Evolutionary conservation across 306 rosid genomes (phyloP).

Genomic region (Fragaria nilgerrensis): DNA sequence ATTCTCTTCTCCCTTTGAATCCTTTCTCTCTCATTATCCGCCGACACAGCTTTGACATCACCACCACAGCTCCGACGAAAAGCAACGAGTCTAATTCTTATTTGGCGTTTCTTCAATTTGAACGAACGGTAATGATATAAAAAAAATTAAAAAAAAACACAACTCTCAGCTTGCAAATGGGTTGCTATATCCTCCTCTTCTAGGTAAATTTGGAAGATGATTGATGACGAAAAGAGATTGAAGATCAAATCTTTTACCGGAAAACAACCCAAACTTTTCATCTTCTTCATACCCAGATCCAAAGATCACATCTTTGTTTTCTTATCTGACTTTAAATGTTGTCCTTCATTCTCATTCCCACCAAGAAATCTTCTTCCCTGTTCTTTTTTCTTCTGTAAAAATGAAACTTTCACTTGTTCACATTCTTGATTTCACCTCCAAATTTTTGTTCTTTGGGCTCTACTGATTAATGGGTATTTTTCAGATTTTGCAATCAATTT

Average conservation of each 20-base stretch:
- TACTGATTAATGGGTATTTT: constrained; percentile 17
- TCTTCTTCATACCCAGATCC: constrained; percentile 30
- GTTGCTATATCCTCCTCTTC: too few relatives aligned
- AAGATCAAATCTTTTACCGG: background rate
- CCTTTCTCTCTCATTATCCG: too few relatives aligned
- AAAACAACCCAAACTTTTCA: constrained; percentile 21
- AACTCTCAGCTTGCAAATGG: too few relatives aligned
- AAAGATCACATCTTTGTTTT: constrained; percentile 34
- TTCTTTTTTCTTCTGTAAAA: background rate
- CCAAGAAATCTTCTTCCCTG: constrained; percentile 16
- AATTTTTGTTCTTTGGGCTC: constrained; percentile 27
- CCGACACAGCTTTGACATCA: too few relatives aligned
- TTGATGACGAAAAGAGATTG: background rate
- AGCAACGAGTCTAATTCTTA: too few relatives aligned
- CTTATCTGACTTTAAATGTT: constrained; percentile 2
- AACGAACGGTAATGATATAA: too few relatives aligned
- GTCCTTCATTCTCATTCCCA: constrained; percentile 22
- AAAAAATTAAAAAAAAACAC: too few relatives aligned
- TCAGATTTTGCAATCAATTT: constrained; percentile 29
- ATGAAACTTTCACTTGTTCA: background rate
- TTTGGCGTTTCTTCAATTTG: too few relatives aligned
- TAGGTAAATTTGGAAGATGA: too few relatives aligned
- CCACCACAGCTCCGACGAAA: too few relatives aligned
- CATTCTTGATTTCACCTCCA: constrained; percentile 16
- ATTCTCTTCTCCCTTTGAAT: too few relatives aligned